Base-by-base conservation (phyloP, 257 asterid species). In the Ilex aquifolium region DNA sequence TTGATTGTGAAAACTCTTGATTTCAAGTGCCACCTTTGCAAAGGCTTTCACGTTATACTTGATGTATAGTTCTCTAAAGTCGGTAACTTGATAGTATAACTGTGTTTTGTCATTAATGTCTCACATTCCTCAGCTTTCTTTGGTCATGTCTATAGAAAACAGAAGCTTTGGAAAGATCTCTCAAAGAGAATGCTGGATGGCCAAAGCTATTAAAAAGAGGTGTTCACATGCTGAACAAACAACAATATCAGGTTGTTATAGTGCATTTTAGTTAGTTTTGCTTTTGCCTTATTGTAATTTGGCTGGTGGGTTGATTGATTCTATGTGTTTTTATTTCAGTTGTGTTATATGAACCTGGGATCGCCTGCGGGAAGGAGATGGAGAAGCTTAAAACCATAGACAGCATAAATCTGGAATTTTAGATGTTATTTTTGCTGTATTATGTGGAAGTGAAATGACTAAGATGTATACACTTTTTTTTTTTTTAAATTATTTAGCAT, bases 121-220 rank as follows among this genome's bases (percentile, higher is more conserved):
- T 7, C 40, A 36, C 3, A 3, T 3, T 36, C 40, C 40, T 36
- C 40, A 36, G 40, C 3, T 3, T 36, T 36, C 40, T 63, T 4
- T 32, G 59, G 7, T 17, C 17, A 0, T 60, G 55, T 70, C 76
- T 72, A 32, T 78, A 91, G 98, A 69, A 63, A 77, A 86, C 95
- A 40, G 79, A 78, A 60, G 76, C 70, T 68, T 32, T 91, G 61
- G 78, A 15, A 66, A 70, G 58, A 62, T 69, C 69, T 62, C 72
- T 76, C 31, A 69, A 52, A 68, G 65, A 63, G 57, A 88, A 84
- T 10, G 65, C 31, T 27, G 95, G 98, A 65, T 91, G 98, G 96
- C 95, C 84, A 72, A 76, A 76, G 72, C 71, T 84, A 56, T 78
- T 86, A 64, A 88, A 91, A 81, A 86, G 96, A 76, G 95, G 98